Evolutionary conservation across 371 early-diverging fungal species (phyloP), one percentile per base, ranked within the genome.

Genomic region (Rhizopus stolonifer): DNA sequence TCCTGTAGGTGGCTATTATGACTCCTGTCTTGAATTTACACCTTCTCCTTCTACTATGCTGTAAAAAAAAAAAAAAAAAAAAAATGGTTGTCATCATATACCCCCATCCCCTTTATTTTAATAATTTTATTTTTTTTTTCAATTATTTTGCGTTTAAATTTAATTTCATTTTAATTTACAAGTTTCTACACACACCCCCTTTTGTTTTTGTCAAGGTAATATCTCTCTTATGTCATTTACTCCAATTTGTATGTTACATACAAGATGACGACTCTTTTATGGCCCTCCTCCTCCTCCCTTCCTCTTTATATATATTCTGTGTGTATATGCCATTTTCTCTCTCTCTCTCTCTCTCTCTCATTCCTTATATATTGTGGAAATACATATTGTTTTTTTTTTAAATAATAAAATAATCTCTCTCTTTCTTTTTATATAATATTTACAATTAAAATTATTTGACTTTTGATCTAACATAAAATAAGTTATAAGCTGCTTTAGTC

Each of bases 391-490:
- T n/a, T n/a, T n/a, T n/a, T n/a, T n/a, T n/a, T n/a, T n/a, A n/a
- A n/a, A n/a, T n/a, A n/a, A n/a, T n/a, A n/a, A n/a, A n/a, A n/a
- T n/a, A n/a, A n/a, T n/a, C n/a, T n/a, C n/a, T n/a, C n/a, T n/a
- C n/a, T n/a, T n/a, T n/a, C n/a, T n/a, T n/a, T n/a, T 36, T 47
- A 31, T 31, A 31, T 29, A 11, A 31, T 48, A 18, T 46, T 33
- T 47, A 29, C 36, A 36, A 36, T 36, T 11, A 36, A 36, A 15
- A 36, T 36, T 61, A 52, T 56, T 56, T 52, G 21, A 69, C 65
- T 17, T 61, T 65, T 1, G 65, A 55, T 51, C 65, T 40, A 19
- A 69, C 66, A 55, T 69, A 69, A 29, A 64, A 69, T 17, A 69
- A 45, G 26, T 60, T 65, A 45, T 69, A 69, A 14, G 70, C 70